Percentiles rank a stretch among this genome's conserved stretches.
Evolutionary conservation across 805 yeast genomes (phyloP).

Genomic region (Candida succiphila): DNA sequence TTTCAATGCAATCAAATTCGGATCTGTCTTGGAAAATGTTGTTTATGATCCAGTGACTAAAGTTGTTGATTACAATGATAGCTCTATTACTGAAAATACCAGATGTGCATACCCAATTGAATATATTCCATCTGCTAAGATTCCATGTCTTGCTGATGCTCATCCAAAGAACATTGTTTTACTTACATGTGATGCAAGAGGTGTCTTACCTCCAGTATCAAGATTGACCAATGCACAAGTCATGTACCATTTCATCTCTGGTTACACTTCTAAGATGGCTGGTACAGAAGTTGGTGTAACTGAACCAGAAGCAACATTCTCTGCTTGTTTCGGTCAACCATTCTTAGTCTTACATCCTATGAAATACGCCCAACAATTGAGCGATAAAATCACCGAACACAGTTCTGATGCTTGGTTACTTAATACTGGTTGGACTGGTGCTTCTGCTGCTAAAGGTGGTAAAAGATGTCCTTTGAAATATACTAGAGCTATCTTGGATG

Average conservation of each 20-base stretch:
- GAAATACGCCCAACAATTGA: constrained; percentile 92
- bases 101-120: constrained; percentile 99
- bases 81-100: constrained; percentile 88
- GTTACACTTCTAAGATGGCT: constrained; percentile 98
- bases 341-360: constrained; percentile 97
- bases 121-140: constrained; percentile 89
- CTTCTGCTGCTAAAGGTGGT: constrained; percentile 87
- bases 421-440: constrained; percentile 98
- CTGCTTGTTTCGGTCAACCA: constrained; percentile 99
- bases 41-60: constrained; percentile 72
- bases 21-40: constrained; percentile 90
- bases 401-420: constrained; percentile 91
- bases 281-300: constrained; percentile 99
- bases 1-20: constrained; percentile 88
- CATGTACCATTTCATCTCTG: constrained; percentile 97
- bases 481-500: constrained; percentile 92
- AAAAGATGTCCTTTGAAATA: constrained; percentile 95
- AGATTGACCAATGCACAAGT: constrained; percentile 90
- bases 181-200: constrained; percentile 95
- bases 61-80: constrained; percentile 76
- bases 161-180: constrained; percentile 91
- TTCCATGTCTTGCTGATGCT: constrained; percentile 82
- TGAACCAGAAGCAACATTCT: constrained; percentile 96
- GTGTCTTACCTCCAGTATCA: constrained; percentile 96
- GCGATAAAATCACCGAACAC: constrained; percentile 84